Percentiles rank a stretch among this genome's conserved stretches.
Conservation (phyloP, 129 eudicot species). For the Logfia minima region DNA sequence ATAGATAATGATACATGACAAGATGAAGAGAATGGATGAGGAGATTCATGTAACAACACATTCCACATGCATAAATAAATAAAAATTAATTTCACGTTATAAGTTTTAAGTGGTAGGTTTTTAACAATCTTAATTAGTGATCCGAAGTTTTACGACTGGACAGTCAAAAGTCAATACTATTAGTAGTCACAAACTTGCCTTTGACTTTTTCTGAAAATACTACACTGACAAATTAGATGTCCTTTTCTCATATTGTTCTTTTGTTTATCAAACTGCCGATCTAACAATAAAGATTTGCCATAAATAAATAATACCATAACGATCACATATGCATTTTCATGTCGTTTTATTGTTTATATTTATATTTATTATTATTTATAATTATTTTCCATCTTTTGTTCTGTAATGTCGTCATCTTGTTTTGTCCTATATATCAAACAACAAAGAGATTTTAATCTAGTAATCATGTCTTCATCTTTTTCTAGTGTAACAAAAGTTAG, state of each 20-base stretch:
- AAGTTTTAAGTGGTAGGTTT: no score
- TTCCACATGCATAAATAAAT: no score
- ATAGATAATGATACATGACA: no score
- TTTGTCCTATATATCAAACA: background rate
- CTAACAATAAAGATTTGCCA: background rate
- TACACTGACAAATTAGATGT: background rate
- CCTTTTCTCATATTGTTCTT: background rate
- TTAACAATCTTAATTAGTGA: no score
- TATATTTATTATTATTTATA: no score
- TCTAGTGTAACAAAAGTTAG: background rate
- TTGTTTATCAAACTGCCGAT: background rate
- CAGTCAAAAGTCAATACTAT: background rate
- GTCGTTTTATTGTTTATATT: background rate
- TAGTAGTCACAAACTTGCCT: background rate
- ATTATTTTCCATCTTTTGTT: background rate
- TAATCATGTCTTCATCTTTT: background rate
- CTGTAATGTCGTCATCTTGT: background rate
- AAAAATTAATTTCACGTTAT: no score
- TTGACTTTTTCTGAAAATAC: background rate
- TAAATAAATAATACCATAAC: background rate
- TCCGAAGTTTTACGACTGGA: no score
- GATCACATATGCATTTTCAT: background rate
- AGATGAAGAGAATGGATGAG: no score
- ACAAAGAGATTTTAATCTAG: background rate
- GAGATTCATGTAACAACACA: no score